phyloP scores from a whole-genome alignment of 257 asterid species.

The Ilex aquifolium region DNA sequence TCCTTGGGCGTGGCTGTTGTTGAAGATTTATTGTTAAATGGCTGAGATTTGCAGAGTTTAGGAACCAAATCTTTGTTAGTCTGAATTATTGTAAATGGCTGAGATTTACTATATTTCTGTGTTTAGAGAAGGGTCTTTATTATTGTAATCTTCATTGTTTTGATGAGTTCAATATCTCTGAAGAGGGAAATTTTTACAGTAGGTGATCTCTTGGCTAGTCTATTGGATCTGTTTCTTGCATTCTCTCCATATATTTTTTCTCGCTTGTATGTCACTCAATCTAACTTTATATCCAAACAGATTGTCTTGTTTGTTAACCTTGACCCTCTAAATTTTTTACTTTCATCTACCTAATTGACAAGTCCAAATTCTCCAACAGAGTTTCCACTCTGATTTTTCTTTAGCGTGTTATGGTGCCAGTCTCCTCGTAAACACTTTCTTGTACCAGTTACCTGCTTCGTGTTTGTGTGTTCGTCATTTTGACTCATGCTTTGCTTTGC shows the following conservation, averaged over 20 bases:
- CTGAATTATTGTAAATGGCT: no score
- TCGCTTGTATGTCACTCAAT: background rate
- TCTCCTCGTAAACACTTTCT: no score
- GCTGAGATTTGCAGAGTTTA: no score
- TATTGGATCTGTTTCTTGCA: background rate
- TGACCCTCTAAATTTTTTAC: no score
- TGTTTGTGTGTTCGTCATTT: background rate
- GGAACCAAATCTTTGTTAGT: background rate
- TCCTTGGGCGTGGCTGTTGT: background rate
- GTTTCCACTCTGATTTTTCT: no score
- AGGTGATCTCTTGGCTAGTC: background rate
- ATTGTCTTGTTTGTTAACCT: background rate
- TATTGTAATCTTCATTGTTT: background rate
- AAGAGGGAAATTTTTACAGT: background rate
- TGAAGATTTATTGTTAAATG: no score
- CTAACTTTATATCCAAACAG: no score
- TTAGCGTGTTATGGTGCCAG: no score
- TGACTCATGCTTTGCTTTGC: slow-evolving; percentile 14
- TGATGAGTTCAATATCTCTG: background rate
- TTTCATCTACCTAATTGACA: no score
- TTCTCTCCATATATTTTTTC: background rate
- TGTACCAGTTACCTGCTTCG: background rate
- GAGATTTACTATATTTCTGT: no score
- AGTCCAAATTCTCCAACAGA: no score
- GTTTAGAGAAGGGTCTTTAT: no score